Percentiles rank a stretch among this genome's conserved stretches.
phyloP scores from a whole-genome alignment of 1,284 basidiomycete species.

The Apiotrichum porosum region DNA sequence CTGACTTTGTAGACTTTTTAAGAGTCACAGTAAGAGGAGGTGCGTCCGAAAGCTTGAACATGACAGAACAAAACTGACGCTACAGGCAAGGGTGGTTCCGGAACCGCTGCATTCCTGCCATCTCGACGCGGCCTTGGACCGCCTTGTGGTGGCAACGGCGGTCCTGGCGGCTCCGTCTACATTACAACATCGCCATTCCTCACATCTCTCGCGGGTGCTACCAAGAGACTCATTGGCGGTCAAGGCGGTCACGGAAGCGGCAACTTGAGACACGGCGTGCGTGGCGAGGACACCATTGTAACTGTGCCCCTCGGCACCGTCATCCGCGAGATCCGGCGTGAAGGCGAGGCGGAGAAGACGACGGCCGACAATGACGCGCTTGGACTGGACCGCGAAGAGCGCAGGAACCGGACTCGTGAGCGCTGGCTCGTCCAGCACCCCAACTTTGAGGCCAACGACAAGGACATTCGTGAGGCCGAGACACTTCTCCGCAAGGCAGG shows the following conservation, averaged over 20 bases:
- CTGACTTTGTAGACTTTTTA: conserved; percentile 73
- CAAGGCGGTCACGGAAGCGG: conserved; percentile 71
- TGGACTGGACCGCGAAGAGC: conserved; percentile 19
- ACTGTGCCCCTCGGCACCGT: conserved; percentile 83
- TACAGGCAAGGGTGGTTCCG: conserved; percentile 72
- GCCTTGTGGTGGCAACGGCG: conserved; percentile 85
- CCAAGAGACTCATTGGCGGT: conserved; percentile 62
- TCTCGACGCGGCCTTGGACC: conserved; percentile 67
- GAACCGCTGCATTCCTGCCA: conserved; percentile 77
- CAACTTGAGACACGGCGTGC: conserved; percentile 74
- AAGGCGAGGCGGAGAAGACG: conserved; percentile 56
- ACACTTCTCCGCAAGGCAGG: conserved; percentile 60
- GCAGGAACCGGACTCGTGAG: conserved; percentile 54
- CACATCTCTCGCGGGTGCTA: conserved; percentile 68
- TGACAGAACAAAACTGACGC: conserved; percentile 5
- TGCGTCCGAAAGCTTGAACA: too few species aligned
- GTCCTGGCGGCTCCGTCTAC: conserved; percentile 79
- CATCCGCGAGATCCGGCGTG: conserved; percentile 65
- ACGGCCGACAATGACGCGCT: conserved; percentile 46
- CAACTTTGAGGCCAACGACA: conserved; percentile 57
- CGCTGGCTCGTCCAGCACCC: conserved; percentile 77
- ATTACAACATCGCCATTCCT: conserved; percentile 68
- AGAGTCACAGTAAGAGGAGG: conserved; percentile 71
- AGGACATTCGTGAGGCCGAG: conserved; percentile 68
- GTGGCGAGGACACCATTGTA: conserved; percentile 66